These are phyloP conservation scores for Phoenix roebelenii DNA, from an alignment of 176 grass and related monocot species.

Conservation along the genomic window DNA sequence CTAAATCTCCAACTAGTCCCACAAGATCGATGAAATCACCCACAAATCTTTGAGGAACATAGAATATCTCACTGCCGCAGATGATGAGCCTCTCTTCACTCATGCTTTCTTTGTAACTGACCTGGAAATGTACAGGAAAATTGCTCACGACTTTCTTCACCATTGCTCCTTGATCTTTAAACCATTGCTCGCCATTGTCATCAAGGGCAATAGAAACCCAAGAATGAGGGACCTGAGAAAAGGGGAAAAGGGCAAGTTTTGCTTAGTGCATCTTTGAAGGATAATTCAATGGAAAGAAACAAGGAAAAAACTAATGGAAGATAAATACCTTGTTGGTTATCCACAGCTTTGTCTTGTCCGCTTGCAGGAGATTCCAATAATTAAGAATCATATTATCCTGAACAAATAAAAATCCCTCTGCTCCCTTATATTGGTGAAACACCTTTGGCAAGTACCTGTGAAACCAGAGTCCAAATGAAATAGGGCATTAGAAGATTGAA, in stretches of 20 bases:
- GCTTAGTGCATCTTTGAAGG: too few relatives aligned
- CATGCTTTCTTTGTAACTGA: constrained; percentile 78
- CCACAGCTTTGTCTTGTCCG: constrained; percentile 93
- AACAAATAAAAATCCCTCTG: constrained; percentile 97
- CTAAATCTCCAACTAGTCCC: constrained; percentile 58
- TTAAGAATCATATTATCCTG: constrained; percentile 96
- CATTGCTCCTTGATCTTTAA: constrained; percentile 75
- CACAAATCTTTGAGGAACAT: constrained; percentile 59
- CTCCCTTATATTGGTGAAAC: constrained; percentile 64
- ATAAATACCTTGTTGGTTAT: constrained; percentile 82
- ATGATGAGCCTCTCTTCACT: constrained; percentile 59
- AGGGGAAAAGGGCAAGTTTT: constrained; percentile 6
- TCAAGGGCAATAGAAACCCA: constrained; percentile 61
- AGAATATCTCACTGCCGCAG: constrained; percentile 79
- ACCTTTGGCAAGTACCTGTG: constrained; percentile 86
- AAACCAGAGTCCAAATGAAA: constrained; percentile 1
- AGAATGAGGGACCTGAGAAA: constrained; percentile 55
- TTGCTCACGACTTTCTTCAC: constrained; percentile 62
- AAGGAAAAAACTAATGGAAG: background rate
- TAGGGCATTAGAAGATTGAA: background rate
- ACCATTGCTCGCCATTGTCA: constrained; percentile 67
- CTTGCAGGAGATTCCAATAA: constrained; percentile 96
- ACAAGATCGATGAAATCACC: constrained; percentile 93
- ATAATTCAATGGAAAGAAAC: too few relatives aligned
- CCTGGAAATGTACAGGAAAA: constrained; percentile 97